Evolutionary conservation across 202 grass and related monocot genomes (phyloP), one percentile per base, ranked within the genome.

Genomic region (Dendrocalamus latiflorus): DNA sequence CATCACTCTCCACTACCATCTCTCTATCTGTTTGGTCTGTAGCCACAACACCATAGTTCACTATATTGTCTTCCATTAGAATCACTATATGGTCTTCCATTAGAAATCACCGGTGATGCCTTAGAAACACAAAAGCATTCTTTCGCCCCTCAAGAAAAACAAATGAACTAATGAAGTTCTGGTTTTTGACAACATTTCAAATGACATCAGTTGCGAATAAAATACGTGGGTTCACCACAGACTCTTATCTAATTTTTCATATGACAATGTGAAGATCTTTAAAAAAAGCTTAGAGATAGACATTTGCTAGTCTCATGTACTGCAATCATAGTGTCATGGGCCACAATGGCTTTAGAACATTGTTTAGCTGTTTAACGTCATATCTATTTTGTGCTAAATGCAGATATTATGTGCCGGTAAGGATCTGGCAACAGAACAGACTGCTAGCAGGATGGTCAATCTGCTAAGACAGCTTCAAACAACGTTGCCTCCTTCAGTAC

Each of bases 351-450:
- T 65, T 72, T 17, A 62, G 10, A 86, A 30, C 43, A 68, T 38
- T 70, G 6, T 76, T 8, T 56, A 41, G 30, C 48, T 63, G 20
- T 71, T 82, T 79, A 41, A 75, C 12, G 2, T 43, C 22, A 17
- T 42, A 37, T 61, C 45, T 72, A 3, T 63, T 63, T 66, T 87
- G 22, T 68, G 61, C 38, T 8, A 20, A n/a, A 68, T 86, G 69
- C 86, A 94, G 92, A 84, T 94, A 72, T 77, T 91, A 67, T 94
- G 92, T 74, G 89, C 81, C 0, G 92, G 92, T 9, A 94, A 89
- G 67, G 89, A 94, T 89, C 77, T 94, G 57, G 92, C 92, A 54
- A 89, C 92, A 39, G 92, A 94, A 39, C 87, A 91, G 42, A 94
- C 92, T 28, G 59, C 82, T 36, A 65, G 64, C 47, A 89, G 67